Evolutionary conservation across 495 filamentous ascomycete species (phyloP), one percentile per base, ranked within the genome.

Genomic region (Hypoxylon perforatum): DNA sequence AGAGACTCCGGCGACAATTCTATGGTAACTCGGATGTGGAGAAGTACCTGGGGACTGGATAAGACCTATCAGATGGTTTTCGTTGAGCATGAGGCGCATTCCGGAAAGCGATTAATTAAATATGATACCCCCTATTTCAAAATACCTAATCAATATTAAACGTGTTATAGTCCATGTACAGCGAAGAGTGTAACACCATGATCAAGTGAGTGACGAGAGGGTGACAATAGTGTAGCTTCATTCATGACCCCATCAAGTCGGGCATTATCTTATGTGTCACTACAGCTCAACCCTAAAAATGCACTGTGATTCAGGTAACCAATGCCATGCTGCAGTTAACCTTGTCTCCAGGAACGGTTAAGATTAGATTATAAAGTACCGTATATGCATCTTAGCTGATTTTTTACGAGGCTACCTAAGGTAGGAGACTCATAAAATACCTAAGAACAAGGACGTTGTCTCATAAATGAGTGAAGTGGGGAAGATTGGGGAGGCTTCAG

Each of bases 1-100:
- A 90, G 48, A 87, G 76, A 73, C 73, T 93, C 63, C 76, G 85
- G 68, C 80, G 87, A 67, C 76, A 88, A 77, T 88, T 95, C 72
- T 92, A 89, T 77, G 78, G 83, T 47, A 87, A 82, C 72, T 85
- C 88, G 44, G 88, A 93, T 65, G 77, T 94, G 55, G 85, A 92
- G 73, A 88, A 77, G 74, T 93, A 94, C 74, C 78, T 96, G 25
- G 87, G 90, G 23, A 74, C 62, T 4, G 77, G 75, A 54, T 65
- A 46, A 52, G 67, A 57, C 21, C 48, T 45, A 35, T 33, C 17
- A 22, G 10, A 19, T 61, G 50, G 56, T n/a, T 47, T 23, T 4
- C 22, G 25, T 39, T 19, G 38, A 21, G 23, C 36, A 48, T 55
- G 49, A 68, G 53, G 14, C 10, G 30, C 14, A 25, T 19, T 38